Evolutionary conservation across 345 rosid genomes (phyloP), one percentile per base, ranked within the genome.

Genomic region (Geranium brycei): DNA sequence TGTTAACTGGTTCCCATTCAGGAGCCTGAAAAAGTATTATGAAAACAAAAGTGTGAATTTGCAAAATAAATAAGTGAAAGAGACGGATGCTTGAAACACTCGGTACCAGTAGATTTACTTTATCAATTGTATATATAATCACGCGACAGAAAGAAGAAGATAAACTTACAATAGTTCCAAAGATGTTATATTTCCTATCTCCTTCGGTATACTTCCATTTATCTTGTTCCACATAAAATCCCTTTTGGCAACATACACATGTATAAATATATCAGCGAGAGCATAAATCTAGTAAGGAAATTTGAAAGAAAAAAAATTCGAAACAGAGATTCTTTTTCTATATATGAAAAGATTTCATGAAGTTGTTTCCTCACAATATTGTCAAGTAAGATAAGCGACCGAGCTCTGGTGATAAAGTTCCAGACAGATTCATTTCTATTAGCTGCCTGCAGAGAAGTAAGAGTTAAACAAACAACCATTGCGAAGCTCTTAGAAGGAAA

Each of bases 191-290:
- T 85, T 80, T 63, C 97, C 97, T 64, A 93, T 87, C 79, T 90
- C 97, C 74, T 83, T 87, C 0, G 99, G 99, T 76, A 93, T 86
- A 56, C 79, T 81, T 55, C 99, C 99, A 56, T 65, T 82, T 16
- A 93, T 71, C 18, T 65, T 64, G 80, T 93, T 93, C 99, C 99
- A 93, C 99, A 93, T 93, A 73, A 93, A 88, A 73, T 88, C 95
- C 85, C 99, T 93, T 64, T 35, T 8, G 53, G 15, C 14, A 76
- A 70, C 62, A 68, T 23, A 51, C 67, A 59, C 17, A 65, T 19
- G 62, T 62, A 58, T 72, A n/a, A 63, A 11, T 4, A 64, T 40
- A 55, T 56, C 60, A 74, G 63, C 32, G 23, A 59, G 64, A 59
- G 63, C 38, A 61, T 57, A 14, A 61, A 59, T 8, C 28, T 28